Evolutionary conservation across 306 rosid species (phyloP).

Genomic region (Senna tora): DNA sequence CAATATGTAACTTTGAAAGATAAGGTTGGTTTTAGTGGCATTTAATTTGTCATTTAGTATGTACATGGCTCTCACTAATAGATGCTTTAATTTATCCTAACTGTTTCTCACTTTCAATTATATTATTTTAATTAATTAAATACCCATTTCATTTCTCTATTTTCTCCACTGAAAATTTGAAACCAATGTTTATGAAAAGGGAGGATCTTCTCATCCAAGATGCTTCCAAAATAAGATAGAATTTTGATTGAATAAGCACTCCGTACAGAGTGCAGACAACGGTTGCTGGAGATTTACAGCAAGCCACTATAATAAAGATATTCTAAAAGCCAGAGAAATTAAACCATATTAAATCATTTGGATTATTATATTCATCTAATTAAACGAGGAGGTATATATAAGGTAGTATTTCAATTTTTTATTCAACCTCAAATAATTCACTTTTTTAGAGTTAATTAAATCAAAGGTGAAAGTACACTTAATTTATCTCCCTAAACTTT

Average conservation of each 20-base stretch:
- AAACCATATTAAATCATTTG: neutral
- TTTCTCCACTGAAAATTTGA: slow-evolving; percentile 27
- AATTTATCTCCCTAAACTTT: too few species aligned
- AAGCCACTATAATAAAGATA: neutral
- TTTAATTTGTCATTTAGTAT: slow-evolving; percentile 47
- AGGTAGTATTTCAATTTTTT: too few species aligned
- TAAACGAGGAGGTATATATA: too few species aligned
- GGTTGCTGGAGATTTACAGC: slow-evolving; percentile 16
- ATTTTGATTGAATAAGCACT: slow-evolving; percentile 9
- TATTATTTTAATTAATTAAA: neutral
- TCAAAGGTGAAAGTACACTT: too few species aligned
- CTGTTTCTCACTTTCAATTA: neutral
- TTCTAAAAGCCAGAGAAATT: neutral
- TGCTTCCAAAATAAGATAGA: slow-evolving; percentile 26
- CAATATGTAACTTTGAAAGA: slow-evolving; percentile 49
- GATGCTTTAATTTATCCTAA: neutral
- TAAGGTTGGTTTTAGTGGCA: slow-evolving; percentile 58
- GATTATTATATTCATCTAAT: too few species aligned
- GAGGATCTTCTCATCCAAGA: slow-evolving; percentile 31
- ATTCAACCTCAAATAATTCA: too few species aligned
- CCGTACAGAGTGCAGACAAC: neutral
- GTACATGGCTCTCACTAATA: slow-evolving; percentile 29
- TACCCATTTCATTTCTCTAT: slow-evolving; percentile 6
- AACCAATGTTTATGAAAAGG: slow-evolving; percentile 30
- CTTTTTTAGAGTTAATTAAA: too few species aligned